Conservation (phyloP, 148 eudicot species). For the Salicornia ramosissima region DNA sequence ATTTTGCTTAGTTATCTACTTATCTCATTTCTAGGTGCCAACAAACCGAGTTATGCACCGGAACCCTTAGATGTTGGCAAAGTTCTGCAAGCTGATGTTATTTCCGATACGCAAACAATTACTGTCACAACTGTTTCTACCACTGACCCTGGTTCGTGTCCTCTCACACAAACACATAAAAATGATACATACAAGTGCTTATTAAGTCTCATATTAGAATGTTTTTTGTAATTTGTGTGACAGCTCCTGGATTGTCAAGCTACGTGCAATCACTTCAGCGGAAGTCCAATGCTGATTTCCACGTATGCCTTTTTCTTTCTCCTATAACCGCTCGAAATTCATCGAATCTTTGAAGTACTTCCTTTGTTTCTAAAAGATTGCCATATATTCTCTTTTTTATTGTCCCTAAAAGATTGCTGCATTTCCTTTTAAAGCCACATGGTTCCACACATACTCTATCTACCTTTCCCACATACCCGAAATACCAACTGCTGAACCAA, state of each 20-base stretch:
- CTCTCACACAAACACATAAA: neutral
- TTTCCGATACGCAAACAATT: conserved; percentile 56
- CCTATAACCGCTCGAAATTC: neutral
- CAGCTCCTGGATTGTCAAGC: conserved; percentile 78
- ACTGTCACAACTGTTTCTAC: conserved; percentile 58
- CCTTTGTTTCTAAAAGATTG: no score
- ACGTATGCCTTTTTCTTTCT: conserved; percentile 37
- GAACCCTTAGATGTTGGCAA: conserved; percentile 95
- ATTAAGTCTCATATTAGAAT: neutral
- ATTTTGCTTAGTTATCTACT: conserved; percentile 9
- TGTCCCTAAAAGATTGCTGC: no score
- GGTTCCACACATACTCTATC: no score
- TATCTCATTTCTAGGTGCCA: conserved; percentile 57
- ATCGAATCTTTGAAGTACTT: no score
- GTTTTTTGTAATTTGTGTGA: conserved; percentile 17
- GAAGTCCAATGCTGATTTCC: conserved; percentile 67
- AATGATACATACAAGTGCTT: neutral
- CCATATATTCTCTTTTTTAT: no score
- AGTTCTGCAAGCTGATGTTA: conserved; percentile 70
- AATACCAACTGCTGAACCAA: no score
- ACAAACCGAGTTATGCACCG: conserved; percentile 77
- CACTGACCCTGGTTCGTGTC: conserved; percentile 59
- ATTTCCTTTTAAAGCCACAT: no score
- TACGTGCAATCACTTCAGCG: conserved; percentile 63
- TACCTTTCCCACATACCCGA: no score